A percentile compares a stretch with the other conserved stretches of the same genome.
Conservation (phyloP, 495 filamentous ascomycete genomes). For the Ascodesmis nigricans region DNA sequence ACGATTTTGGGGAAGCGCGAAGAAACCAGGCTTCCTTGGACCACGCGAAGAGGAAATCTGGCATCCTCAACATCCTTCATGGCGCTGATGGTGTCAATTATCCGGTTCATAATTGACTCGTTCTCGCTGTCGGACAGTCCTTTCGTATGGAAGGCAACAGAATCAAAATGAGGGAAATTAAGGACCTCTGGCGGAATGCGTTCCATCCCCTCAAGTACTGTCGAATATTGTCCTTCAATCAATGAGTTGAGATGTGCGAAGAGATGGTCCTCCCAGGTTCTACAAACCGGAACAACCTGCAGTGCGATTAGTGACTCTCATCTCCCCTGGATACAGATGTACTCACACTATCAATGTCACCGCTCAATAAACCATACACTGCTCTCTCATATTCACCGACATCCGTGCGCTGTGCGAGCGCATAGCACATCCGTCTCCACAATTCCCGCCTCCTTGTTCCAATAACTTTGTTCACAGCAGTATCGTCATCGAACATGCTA, state of each 20-base stretch:
- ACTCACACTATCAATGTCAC: constrained; percentile 48
- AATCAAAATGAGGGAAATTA: constrained; percentile 19
- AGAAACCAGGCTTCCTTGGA: constrained; percentile 19
- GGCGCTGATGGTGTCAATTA: constrained; percentile 17
- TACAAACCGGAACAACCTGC: constrained; percentile 40
- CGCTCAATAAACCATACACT: constrained; percentile 71
- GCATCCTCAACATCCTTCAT: constrained; percentile 6
- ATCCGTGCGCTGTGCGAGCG: constrained; percentile 42
- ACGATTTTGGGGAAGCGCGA: constrained; percentile 11
- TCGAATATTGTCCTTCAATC: constrained; percentile 26
- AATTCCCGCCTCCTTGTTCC: constrained; percentile 31
- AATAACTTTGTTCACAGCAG: constrained; percentile 1
- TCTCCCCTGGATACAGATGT: neutral
- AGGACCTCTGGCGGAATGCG: constrained; percentile 12
- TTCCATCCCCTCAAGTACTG: constrained; percentile 7
- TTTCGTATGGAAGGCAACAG: constrained; percentile 17
- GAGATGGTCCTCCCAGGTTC: constrained; percentile 72
- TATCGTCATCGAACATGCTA: neutral
- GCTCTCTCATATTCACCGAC: constrained; percentile 61
- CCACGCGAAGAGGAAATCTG: constrained; percentile 15
- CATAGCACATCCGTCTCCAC: constrained; percentile 68
- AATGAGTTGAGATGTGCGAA: constrained; percentile 74
- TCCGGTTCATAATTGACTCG: constrained; percentile 13
- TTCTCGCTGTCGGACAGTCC: constrained; percentile 6
- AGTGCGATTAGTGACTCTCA: constrained; percentile 1